A percentile compares a stretch with the other conserved stretches of the same genome.
Conservation (phyloP, 2,329 filamentous ascomycete genomes). For the Penicillium hordei region DNA sequence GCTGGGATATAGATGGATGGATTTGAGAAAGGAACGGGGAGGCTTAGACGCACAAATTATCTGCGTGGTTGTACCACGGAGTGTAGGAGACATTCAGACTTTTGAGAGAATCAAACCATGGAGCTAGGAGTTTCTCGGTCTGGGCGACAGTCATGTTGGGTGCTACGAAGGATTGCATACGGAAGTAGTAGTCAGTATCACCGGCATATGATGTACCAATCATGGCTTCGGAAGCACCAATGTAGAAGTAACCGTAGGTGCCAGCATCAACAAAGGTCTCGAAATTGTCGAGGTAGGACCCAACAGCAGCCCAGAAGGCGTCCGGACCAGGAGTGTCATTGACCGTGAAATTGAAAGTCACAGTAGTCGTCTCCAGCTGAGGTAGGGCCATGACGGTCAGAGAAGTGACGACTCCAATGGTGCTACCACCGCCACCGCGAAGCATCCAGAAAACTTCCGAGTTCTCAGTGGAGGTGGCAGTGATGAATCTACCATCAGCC, state of each 20-base stretch:
- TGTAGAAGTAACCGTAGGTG: slow-evolving; percentile 26
- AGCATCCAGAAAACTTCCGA: slow-evolving; percentile 54
- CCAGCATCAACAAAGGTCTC: slow-evolving; percentile 24
- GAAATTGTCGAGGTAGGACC: slow-evolving; percentile 21
- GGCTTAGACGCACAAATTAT: slow-evolving; percentile 22
- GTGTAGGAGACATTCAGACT: slow-evolving; percentile 19
- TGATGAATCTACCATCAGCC: slow-evolving; percentile 23
- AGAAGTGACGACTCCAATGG: slow-evolving; percentile 47
- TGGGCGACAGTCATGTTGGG: slow-evolving; percentile 24
- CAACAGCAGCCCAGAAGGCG: slow-evolving; percentile 21
- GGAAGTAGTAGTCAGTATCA: slow-evolving; percentile 26
- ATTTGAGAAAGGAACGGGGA: not conserved
- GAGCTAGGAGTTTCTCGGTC: slow-evolving; percentile 20
- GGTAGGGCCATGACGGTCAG: slow-evolving; percentile 28
- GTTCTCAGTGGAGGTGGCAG: slow-evolving; percentile 22
- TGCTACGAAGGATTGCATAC: slow-evolving; percentile 26
- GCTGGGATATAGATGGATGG: not conserved
- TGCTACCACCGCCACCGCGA: slow-evolving; percentile 57
- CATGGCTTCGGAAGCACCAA: slow-evolving; percentile 16
- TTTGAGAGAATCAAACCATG: slow-evolving; percentile 23
- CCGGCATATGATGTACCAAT: slow-evolving; percentile 19
- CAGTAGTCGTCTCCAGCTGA: slow-evolving; percentile 20
- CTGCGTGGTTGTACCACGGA: slow-evolving; percentile 23
- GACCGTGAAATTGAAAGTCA: slow-evolving; percentile 27
- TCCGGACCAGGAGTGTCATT: slow-evolving; percentile 16